Evolutionary conservation across 148 eudicot genomes (phyloP), one percentile per base, ranked within the genome.

Genomic region (Polygonum aviculare): DNA sequence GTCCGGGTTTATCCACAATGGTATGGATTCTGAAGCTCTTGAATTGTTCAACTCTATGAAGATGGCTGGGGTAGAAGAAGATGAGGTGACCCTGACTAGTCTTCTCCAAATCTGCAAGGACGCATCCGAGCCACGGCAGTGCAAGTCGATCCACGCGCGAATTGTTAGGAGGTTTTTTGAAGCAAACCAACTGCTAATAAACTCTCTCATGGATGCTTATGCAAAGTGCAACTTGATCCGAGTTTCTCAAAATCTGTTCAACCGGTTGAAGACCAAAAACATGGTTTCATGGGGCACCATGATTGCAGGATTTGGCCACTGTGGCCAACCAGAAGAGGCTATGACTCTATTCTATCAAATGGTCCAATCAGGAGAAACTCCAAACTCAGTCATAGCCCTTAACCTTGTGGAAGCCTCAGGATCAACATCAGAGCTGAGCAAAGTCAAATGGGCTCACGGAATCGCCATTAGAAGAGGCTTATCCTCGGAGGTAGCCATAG

Each of bases 321-420:
- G 95, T 84, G 91, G 95, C 82, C 82, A 88, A 89, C 89, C 97
- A 5, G 80, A 84, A 75, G 90, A 91, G 73, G 91, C 97, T 19
- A 81, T 88, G 63, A 49, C 78, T 60, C 55, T 84, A 21, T 94
- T 81, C 75, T 79, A 73, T 74, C 76, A 79, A 78, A 90, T 94
- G 93, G 79, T 8, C 15, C 35, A 69, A 48, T 40, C 78, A 18
- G 76, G 77, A 50, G 79, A 82, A 71, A 80, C 65, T 54, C 79
- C 80, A 12, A 91, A 91, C 52, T 60, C 73, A 21, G 79, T 91
- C 26, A 85, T 92, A 41, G 33, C 87, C 52, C 78, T 91, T 76
- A 93, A 86, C 81, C 89, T 93, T 12, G 71, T 88, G 9, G 97
- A 91, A 83, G 98, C 98, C 22, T 90, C 97, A 41, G 77, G 85